Percentiles rank a stretch among this genome's conserved stretches.
Evolutionary conservation across 2,329 filamentous ascomycete genomes (phyloP).

Genomic region (Talaromyces piceae): DNA sequence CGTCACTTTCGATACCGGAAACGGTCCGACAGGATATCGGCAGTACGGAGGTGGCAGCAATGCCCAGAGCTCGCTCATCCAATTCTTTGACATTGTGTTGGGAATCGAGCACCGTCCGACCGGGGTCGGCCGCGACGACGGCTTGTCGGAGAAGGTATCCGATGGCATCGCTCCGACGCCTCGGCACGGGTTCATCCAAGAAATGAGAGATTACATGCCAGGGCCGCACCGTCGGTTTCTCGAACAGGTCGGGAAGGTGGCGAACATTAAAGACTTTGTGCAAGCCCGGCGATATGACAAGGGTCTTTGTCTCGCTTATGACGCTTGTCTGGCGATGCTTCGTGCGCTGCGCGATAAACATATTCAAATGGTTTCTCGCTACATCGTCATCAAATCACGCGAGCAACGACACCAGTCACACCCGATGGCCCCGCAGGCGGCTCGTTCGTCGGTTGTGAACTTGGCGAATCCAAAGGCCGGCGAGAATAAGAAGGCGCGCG

Average conservation of each 20-base stretch:
- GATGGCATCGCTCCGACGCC: conserved; percentile 43
- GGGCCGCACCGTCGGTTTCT: conserved; percentile 86
- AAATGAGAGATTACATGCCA: conserved; percentile 98
- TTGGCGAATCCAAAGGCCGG: conserved; percentile 41
- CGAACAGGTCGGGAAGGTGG: conserved; percentile 65
- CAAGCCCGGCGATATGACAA: conserved; percentile 54
- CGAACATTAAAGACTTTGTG: conserved; percentile 84
- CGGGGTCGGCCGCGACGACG: conserved; percentile 50
- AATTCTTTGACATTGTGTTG: conserved; percentile 91
- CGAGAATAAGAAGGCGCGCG: conserved; percentile 59
- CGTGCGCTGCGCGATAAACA: conserved; percentile 81
- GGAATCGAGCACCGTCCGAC: conserved; percentile 87
- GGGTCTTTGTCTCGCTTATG: conserved; percentile 71
- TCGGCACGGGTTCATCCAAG: conserved; percentile 83
- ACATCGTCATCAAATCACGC: conserved; percentile 83
- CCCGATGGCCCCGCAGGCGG: conserved; percentile 49
- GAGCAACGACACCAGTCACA: conserved; percentile 61
- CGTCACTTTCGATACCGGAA: conserved; percentile 78
- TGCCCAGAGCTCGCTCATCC: conserved; percentile 91
- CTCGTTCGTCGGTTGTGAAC: conserved; percentile 41
- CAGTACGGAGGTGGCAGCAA: conserved; percentile 94
- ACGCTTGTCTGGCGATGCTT: conserved; percentile 78
- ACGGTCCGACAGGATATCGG: conserved; percentile 59
- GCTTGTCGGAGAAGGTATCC: conserved; percentile 41
- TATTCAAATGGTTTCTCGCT: conserved; percentile 90